Evolutionary conservation across 1,284 basidiomycete species (phyloP).

Genomic region (Salmacisia buchloeana): DNA sequence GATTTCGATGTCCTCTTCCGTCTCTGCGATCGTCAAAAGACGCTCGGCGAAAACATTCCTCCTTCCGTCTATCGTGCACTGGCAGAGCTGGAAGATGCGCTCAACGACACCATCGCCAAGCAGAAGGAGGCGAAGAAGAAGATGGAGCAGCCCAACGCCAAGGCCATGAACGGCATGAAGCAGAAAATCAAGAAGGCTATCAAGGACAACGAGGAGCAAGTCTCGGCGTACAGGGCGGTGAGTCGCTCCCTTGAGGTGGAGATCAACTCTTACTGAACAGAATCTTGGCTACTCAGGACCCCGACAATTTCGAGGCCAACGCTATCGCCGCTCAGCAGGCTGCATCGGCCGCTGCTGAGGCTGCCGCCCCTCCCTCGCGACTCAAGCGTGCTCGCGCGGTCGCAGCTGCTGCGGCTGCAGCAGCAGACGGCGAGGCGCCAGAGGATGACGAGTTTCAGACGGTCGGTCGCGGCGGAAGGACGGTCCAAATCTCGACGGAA

Average conservation of each 20-base stretch:
- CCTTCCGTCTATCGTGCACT: constrained; percentile 78
- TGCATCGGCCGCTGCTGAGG: constrained; percentile 54
- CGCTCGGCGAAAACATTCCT: constrained; percentile 75
- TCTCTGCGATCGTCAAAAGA: constrained; percentile 81
- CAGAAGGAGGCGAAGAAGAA: constrained; percentile 78
- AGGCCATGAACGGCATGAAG: constrained; percentile 91
- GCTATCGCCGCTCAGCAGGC: constrained; percentile 56
- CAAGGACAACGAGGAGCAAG: constrained; percentile 80
- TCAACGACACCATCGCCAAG: constrained; percentile 69
- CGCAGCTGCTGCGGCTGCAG: constrained; percentile 38
- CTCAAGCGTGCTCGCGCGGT: constrained; percentile 50
- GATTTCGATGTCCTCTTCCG: constrained; percentile 94
- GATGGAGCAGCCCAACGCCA: constrained; percentile 90
- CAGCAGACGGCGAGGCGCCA: constrained; percentile 54
- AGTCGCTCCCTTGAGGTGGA: constrained; percentile 34
- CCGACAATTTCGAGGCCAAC: constrained; percentile 71
- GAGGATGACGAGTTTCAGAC: constrained; percentile 76
- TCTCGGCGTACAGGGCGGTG: constrained; percentile 75
- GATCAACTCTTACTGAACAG: neutral
- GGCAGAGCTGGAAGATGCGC: constrained; percentile 67
- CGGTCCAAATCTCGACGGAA: constrained; percentile 76
- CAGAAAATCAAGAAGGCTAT: constrained; percentile 88
- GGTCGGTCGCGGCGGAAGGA: constrained; percentile 83
- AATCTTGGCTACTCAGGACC: constrained; percentile 60
- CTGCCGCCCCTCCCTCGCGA: constrained; percentile 51